A percentile compares a stretch with the other conserved stretches of the same genome.
Evolutionary conservation across 2,329 filamentous ascomycete genomes (phyloP).

Genomic region (Trichoderma harzianum): DNA sequence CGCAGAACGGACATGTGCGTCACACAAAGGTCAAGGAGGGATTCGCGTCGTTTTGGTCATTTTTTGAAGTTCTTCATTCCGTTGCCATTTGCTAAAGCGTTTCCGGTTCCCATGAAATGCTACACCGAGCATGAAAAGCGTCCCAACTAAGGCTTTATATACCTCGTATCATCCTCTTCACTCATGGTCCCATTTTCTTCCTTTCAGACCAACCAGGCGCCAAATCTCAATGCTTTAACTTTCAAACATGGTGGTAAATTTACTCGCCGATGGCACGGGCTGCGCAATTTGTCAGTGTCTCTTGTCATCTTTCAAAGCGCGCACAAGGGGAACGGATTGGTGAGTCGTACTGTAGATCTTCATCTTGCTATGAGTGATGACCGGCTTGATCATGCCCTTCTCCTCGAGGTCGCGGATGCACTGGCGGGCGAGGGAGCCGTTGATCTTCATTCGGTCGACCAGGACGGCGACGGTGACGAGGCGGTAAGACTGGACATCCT

Average conservation of each 20-base stretch:
- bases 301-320: neutral
- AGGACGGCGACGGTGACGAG: constrained; percentile 98
- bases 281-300: constrained; percentile 36
- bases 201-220: constrained; percentile 38
- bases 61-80: constrained; percentile 37
- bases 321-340: neutral
- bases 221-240: constrained; percentile 36
- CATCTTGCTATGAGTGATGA: constrained; percentile 94
- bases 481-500: constrained; percentile 99
- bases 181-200: constrained; percentile 34
- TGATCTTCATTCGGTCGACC: constrained; percentile 99
- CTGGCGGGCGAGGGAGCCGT: constrained; percentile 90
- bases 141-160: constrained; percentile 36
- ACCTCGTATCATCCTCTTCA: constrained; percentile 35
- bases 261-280: constrained; percentile 59
- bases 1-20: neutral
- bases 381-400: constrained; percentile 97
- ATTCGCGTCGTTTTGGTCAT: constrained; percentile 20
- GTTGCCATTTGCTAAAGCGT: constrained; percentile 38
- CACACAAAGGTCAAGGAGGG: neutral
- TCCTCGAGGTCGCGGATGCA: constrained; percentile 92
- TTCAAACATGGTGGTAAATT: constrained; percentile 32
- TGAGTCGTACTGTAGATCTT: constrained; percentile 82
- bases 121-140: constrained; percentile 40
- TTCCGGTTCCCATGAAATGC: constrained; percentile 37